A percentile compares a stretch with the other conserved stretches of the same genome.
Conservation (phyloP, 1,284 basidiomycete species). For the Trichosporon faecale region DNA sequence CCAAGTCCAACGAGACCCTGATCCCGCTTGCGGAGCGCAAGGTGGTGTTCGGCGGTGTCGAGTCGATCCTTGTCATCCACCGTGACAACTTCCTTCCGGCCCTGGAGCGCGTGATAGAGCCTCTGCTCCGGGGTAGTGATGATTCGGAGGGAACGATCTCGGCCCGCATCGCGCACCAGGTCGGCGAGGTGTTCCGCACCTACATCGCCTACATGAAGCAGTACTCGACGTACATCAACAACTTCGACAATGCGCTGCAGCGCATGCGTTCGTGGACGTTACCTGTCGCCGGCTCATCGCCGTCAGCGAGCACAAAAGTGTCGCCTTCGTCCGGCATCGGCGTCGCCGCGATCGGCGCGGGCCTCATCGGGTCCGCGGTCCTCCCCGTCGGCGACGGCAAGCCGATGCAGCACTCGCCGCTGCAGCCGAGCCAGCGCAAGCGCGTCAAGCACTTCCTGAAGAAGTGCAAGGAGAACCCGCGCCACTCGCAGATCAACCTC, state of each 20-base stretch:
- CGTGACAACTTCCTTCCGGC: slow-evolving; percentile 86
- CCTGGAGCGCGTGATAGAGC: slow-evolving; percentile 69
- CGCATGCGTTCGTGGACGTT: slow-evolving; percentile 77
- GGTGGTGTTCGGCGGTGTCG: slow-evolving; percentile 87
- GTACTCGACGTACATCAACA: slow-evolving; percentile 96
- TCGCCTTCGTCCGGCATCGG: slow-evolving; percentile 20
- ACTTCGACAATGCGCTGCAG: slow-evolving; percentile 85
- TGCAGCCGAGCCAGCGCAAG: slow-evolving; percentile 73
- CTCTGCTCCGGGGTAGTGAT: slow-evolving; percentile 61
- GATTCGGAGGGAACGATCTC: slow-evolving; percentile 73
- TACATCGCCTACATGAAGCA: slow-evolving; percentile 96
- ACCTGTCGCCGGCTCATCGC: not conserved
- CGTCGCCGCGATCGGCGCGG: slow-evolving; percentile 24
- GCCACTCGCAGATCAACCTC: slow-evolving; percentile 93
- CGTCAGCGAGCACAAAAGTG: not conserved
- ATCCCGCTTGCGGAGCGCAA: slow-evolving; percentile 67
- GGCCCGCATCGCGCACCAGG: slow-evolving; percentile 68
- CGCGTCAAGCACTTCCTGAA: slow-evolving; percentile 83
- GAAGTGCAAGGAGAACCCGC: slow-evolving; percentile 59
- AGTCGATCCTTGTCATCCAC: slow-evolving; percentile 88
- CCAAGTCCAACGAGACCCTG: slow-evolving; percentile 69
- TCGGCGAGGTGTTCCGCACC: slow-evolving; percentile 84
- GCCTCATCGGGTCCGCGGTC: slow-evolving; percentile 60
- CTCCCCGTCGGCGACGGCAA: slow-evolving; percentile 49
- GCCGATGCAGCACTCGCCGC: slow-evolving; percentile 37